Conservation (phyloP, 2,329 filamentous ascomycete genomes). For the Colletotrichum orchidophilum region DNA sequence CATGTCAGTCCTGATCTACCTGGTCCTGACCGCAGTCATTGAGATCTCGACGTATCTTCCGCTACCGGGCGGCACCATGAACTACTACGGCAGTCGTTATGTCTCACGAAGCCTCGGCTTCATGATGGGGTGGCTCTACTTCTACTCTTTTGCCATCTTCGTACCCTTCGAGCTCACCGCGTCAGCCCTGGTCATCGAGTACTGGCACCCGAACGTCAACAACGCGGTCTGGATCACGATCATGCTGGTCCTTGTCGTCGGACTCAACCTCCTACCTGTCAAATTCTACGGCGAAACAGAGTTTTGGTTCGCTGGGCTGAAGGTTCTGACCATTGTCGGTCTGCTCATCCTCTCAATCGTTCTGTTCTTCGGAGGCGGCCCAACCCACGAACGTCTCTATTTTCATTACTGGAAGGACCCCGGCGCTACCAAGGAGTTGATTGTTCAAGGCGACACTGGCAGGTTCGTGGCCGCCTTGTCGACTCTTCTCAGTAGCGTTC, state of each 20-base stretch:
- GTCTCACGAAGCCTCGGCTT: constrained; percentile 64
- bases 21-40: constrained; percentile 46
- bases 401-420: neutral
- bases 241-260: neutral
- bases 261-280: neutral
- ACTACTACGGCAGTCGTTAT: constrained; percentile 48
- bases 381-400: neutral
- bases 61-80: constrained; percentile 3
- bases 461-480: neutral
- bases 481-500: neutral
- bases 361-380: neutral
- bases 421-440: neutral
- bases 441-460: neutral
- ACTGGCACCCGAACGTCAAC: neutral
- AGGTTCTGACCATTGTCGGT: neutral
- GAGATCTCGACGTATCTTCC: constrained; percentile 43
- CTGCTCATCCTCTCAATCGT: neutral
- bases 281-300: neutral
- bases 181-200: constrained; percentile 34
- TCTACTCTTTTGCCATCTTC: constrained; percentile 58
- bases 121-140: constrained; percentile 67
- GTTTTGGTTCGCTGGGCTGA: neutral
- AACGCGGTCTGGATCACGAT: neutral
- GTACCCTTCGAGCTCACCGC: constrained; percentile 40
- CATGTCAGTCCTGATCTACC: constrained; percentile 42